Percentiles rank a stretch among this genome's conserved stretches.
These are phyloP conservation scores for Dictyostelium firmibasis DNA, from an alignment of 78 protist genomes.

Conservation along the genomic window DNA sequence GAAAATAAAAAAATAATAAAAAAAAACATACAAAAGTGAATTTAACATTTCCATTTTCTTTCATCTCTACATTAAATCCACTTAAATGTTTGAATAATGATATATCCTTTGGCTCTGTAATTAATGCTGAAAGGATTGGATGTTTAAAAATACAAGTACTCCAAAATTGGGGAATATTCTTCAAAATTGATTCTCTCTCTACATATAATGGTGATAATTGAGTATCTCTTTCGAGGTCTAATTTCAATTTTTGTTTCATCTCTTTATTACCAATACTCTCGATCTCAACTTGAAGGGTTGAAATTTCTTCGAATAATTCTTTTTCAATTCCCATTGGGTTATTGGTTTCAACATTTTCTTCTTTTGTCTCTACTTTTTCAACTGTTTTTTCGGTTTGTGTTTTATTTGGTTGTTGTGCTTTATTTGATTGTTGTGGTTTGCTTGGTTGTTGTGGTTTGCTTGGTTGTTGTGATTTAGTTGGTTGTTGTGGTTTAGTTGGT, in stretches of 20 bases:
- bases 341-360: not conserved
- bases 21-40: conserved; percentile 10
- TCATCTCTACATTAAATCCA: conserved; percentile 23
- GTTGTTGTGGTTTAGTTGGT: no score
- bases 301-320: not conserved
- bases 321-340: not conserved
- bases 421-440: not conserved
- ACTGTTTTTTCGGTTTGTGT: not conserved
- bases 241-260: not conserved
- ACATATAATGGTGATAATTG: not conserved
- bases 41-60: not conserved
- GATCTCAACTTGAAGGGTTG: conserved; percentile 18
- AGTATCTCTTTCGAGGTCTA: not conserved
- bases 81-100: not conserved
- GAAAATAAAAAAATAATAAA: not conserved
- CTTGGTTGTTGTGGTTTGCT: not conserved
- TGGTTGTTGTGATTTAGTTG: no score
- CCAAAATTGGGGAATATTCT: conserved; percentile 35
- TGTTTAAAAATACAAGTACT: conserved; percentile 9
- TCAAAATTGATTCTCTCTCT: conserved; percentile 19
- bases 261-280: conserved; percentile 2
- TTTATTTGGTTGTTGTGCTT: not conserved
- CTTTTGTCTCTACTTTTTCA: not conserved
- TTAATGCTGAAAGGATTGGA: conserved; percentile 22
- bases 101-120: conserved; percentile 9